Base-by-base conservation (phyloP, 345 rosid genomes). In the Pugionium dolabratum region DNA sequence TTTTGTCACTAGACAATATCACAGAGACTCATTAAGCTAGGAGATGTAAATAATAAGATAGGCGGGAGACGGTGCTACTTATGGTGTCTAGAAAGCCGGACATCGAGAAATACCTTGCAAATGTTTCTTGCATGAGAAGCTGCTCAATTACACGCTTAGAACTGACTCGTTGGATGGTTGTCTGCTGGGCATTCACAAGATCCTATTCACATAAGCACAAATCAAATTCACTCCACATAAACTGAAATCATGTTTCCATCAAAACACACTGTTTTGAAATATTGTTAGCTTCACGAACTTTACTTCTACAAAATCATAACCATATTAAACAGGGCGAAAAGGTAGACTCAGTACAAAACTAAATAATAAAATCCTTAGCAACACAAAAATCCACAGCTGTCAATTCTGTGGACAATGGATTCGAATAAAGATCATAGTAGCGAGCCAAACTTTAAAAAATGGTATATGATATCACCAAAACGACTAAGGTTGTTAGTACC, bases 41-140 rank as follows among this genome's bases (percentile, higher is more conserved):
- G 25, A 69, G 27, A 29, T 6, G 58, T 45, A 45, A n/a, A 70
- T 39, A 47, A 41, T 11, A 53, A 18, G 18, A 18, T 7, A 70
- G 6, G 66, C 29, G 30, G 67, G 69, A 48, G 45, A 44, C 30
- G 9, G 5, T 18, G 18, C 18, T 18, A 33, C 63, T 39, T 35
- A 46, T 55, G 54, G 58, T 29, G 58, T 9, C 39, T 40, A 46
- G 28, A 39, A 46, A 41, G 29, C 35, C 49, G 49, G 7, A 61
- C 58, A 69, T 2, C n/a, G 30, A 34, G 50, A 73, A 73, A 67
- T 86, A 93, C 97, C 99, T 81, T 39, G 96, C 82, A 74, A 85
- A 90, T n/a, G 85, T 88, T 78, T 86, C 95, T 78, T 74, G 82
- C 85, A 77, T 62, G 48, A 94, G 82, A 72, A 94, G 83, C 75